phyloP scores from a whole-genome alignment of 202 grass and related monocot genomes.

The Carex sylvatica region DNA sequence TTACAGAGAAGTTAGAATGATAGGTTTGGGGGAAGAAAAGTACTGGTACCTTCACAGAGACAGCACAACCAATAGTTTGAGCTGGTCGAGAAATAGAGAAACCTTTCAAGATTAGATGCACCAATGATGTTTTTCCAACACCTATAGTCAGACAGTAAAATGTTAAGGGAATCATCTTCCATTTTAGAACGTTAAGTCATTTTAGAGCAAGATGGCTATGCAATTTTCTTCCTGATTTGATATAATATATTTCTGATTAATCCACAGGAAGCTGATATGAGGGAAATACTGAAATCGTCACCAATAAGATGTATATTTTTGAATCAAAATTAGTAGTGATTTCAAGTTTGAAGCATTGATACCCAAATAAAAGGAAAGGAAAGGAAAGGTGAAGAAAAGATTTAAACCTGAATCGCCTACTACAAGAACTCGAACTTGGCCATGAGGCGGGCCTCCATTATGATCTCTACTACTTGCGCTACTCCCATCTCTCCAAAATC shows the following conservation, averaged over 20 bases:
- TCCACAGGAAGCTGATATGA: not conserved
- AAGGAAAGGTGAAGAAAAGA: not conserved
- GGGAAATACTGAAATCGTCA: not conserved
- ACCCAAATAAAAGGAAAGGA: not conserved
- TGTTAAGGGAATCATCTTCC: not conserved
- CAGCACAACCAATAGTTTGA: conserved; percentile 84
- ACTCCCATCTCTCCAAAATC: conserved; percentile 43
- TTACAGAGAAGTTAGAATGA: not conserved
- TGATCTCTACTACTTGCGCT: conserved; percentile 35
- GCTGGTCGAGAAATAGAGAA: conserved; percentile 56
- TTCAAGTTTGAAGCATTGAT: not conserved
- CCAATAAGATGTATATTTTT: not conserved
- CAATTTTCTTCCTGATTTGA: conserved; percentile 14
- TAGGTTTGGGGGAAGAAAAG: not conserved
- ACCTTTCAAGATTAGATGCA: conserved; percentile 64
- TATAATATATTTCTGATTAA: not conserved
- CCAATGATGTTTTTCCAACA: conserved; percentile 85
- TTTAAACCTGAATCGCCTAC: conserved; percentile 88
- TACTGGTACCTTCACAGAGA: conserved; percentile 60
- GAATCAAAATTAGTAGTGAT: not conserved
- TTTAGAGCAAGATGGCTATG: conserved; percentile 7
- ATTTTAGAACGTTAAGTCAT: conserved; percentile 19
- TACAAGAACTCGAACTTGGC: conserved; percentile 86
- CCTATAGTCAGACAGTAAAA: conserved; percentile 33
- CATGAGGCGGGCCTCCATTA: conserved; percentile 64